Evolutionary conservation across 2,329 filamentous ascomycete species (phyloP).

Genomic region (Teratosphaeria pseudoeucalypti): DNA sequence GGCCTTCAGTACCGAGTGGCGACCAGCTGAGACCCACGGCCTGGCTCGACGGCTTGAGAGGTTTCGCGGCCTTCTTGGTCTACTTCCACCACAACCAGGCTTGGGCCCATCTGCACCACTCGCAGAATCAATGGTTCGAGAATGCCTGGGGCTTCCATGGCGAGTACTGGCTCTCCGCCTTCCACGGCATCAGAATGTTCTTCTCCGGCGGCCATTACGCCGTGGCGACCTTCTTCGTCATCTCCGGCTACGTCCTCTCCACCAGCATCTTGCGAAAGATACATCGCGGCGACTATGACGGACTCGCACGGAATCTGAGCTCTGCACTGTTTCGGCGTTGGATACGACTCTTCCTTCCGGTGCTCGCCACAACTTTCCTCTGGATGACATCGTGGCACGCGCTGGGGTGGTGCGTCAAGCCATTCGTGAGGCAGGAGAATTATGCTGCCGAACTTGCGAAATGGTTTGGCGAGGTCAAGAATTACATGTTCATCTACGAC

Average conservation of each 20-base stretch:
- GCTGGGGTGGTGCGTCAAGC: conserved; percentile 37
- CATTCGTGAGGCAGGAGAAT: conserved; percentile 24
- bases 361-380: conserved; percentile 45
- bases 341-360: conserved; percentile 38
- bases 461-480: conserved; percentile 49
- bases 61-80: conserved; percentile 55
- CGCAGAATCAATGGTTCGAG: conserved; percentile 31
- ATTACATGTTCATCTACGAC: conserved; percentile 59
- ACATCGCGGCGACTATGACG: conserved; percentile 26
- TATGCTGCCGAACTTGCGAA: conserved; percentile 41
- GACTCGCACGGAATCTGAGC: conserved; percentile 33
- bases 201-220: conserved; percentile 53
- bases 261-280: conserved; percentile 29
- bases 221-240: conserved; percentile 41
- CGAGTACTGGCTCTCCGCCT: conserved; percentile 39
- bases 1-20: neutral
- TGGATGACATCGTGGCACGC: conserved; percentile 46
- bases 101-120: conserved; percentile 46
- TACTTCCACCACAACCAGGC: conserved; percentile 50
- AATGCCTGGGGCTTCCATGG: conserved; percentile 29
- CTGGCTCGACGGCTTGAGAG: conserved; percentile 54
- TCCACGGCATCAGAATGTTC: conserved; percentile 49
- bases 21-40: conserved; percentile 33
- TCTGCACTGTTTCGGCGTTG: conserved; percentile 41
- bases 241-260: conserved; percentile 41